These are phyloP conservation scores for Trametes cubensis DNA, from an alignment of 768 basidiomycete species.

Conservation along the genomic window DNA sequence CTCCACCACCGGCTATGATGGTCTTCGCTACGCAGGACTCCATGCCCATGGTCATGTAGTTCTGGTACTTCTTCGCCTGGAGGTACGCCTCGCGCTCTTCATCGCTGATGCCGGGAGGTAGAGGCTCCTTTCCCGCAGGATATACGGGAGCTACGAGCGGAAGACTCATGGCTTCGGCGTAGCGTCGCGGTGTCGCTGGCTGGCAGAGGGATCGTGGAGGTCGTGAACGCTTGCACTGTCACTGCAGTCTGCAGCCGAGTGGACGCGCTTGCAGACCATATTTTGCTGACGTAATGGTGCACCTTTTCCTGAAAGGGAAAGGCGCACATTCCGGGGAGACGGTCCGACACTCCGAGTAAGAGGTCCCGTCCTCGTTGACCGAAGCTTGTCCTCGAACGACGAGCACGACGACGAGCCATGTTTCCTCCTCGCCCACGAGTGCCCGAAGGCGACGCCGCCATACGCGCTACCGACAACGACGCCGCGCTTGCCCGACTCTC, in stretches of 20 bases:
- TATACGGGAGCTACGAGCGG: slow-evolving; percentile 70
- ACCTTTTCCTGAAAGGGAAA: neutral
- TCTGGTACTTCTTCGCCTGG: slow-evolving; percentile 78
- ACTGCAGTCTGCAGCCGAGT: neutral
- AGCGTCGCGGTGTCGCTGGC: neutral
- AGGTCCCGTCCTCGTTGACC: neutral
- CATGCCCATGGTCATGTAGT: slow-evolving; percentile 69
- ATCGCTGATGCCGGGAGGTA: slow-evolving; percentile 81
- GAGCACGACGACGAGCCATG: slow-evolving; percentile 9
- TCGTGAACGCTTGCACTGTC: neutral
- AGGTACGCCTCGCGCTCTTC: slow-evolving; percentile 71
- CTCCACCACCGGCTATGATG: slow-evolving; percentile 76
- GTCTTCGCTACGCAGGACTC: slow-evolving; percentile 89
- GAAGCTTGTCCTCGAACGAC: neutral
- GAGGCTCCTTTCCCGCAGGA: slow-evolving; percentile 83
- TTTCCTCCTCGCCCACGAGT: slow-evolving; percentile 19
- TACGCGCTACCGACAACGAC: slow-evolving; percentile 81
- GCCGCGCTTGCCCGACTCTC: slow-evolving; percentile 84
- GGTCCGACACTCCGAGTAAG: neutral
- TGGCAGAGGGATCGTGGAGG: neutral
- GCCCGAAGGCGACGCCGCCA: slow-evolving; percentile 57
- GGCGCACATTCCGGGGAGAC: neutral
- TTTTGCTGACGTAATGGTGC: slow-evolving; percentile 1
- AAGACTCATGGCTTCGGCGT: slow-evolving; percentile 25
- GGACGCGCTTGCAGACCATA: neutral